Evolutionary conservation across 805 yeast species (phyloP).

Genomic region (Saturnispora hagleri): DNA sequence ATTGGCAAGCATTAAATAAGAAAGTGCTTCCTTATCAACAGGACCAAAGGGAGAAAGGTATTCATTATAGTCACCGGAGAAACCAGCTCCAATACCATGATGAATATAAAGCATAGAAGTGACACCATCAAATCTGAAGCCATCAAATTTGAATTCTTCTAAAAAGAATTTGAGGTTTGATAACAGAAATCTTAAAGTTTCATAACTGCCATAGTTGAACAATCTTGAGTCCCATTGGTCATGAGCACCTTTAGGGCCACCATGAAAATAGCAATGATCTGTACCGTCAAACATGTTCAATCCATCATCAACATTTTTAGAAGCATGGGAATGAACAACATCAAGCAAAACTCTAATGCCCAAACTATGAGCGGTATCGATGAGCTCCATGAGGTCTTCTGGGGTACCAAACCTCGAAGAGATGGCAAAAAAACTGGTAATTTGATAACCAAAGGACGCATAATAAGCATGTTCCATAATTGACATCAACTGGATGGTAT

Average conservation of each 20-base stretch:
- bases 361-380: conserved; percentile 84
- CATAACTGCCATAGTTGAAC: conserved; percentile 86
- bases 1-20: conserved; percentile 88
- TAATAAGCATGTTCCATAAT: conserved; percentile 98
- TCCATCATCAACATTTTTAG: conserved; percentile 91
- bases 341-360: conserved; percentile 84
- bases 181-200: conserved; percentile 77
- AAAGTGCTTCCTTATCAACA: conserved; percentile 82
- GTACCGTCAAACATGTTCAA: conserved; percentile 90
- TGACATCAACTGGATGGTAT: conserved; percentile 94
- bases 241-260: conserved; percentile 80
- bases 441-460: conserved; percentile 97
- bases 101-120: conserved; percentile 87
- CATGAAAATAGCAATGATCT: conserved; percentile 87
- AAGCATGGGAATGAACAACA: conserved; percentile 93
- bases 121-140: conserved; percentile 95
- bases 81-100: conserved; percentile 85
- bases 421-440: conserved; percentile 83
- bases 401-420: conserved; percentile 93
- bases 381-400: conserved; percentile 81
- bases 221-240: conserved; percentile 94
- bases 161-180: conserved; percentile 77
- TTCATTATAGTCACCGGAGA: conserved; percentile 89
- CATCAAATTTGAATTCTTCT: conserved; percentile 82
- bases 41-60: conserved; percentile 65